Base-by-base conservation (phyloP, 441 rosid genomes). In the Eutrema salsugineum region DNA sequence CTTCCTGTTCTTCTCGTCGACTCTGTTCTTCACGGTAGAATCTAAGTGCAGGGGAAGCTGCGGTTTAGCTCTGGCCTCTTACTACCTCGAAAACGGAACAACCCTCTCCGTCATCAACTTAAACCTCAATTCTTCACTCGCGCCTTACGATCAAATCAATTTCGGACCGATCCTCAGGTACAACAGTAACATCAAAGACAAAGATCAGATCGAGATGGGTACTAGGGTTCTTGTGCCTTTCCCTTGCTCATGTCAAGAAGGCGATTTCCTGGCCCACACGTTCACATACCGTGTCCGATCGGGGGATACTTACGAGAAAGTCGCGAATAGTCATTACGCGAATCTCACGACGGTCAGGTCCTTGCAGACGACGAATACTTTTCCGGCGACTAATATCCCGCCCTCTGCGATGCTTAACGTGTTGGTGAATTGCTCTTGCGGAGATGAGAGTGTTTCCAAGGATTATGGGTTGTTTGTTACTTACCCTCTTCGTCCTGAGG, bases 31-130 rank as follows among this genome's bases (percentile, higher is more conserved):
- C 63, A n/a, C 77, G 32, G 82, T 70, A 5, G 78, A 77, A 60
- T 81, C 96, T 4, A 76, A 60, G 33, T 94, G 98, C 81, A 42
- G 9, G 0, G 16, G 0, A 1, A 54, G 60, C 74, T 78, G 81
- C 66, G 44, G 4, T 6, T 32, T 63, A 61, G 81, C 78, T 72
- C 20, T 78, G 30, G 81, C 81, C 11, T 78, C 81, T 4, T 94
- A 84, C 84, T 88, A 84, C 77, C 59, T 86, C 12, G 78, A 80
- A 76, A 0, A 4, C 17, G 77, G 55, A 0, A 0, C 83, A 11
- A 80, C 24, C 48, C 79, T 88, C 73, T 50, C 91, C 39, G 44
- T 36, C 79, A 79, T 88, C 53, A 71, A 86, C 66, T 2, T 24
- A 6, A 46, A 66, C 44, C 51, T 94, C 48, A 7, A 63, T 17